Percentiles rank a stretch among this genome's conserved stretches.
Conservation (phyloP, 257 asterid genomes). For the Sherardia arvensis region DNA sequence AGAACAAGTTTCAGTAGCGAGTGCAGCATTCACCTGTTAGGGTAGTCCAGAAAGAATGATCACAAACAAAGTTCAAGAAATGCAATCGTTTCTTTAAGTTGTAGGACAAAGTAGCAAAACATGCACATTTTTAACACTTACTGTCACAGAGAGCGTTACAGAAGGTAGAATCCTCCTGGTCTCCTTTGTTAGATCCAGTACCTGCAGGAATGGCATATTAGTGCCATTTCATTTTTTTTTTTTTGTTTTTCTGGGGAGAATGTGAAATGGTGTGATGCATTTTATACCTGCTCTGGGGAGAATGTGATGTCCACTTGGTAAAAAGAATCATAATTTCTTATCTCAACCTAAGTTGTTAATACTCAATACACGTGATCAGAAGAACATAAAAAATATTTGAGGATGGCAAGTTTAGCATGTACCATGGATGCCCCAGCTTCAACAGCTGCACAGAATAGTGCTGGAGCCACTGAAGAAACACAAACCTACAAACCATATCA, state of each 20-base stretch:
- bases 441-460: conserved; percentile 70
- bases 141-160: conserved; percentile 63
- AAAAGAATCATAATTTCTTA: conserved; percentile 83
- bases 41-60: no score
- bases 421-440: conserved; percentile 96
- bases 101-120: no score
- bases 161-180: conserved; percentile 65
- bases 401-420: background rate
- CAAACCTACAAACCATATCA: conserved; percentile 44
- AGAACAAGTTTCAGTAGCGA: no score
- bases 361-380: background rate
- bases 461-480: conserved; percentile 82
- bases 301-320: conserved; percentile 65
- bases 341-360: conserved; percentile 50
- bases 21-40: no score
- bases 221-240: conserved; percentile 1
- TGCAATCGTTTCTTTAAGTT: no score
- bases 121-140: no score
- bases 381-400: background rate
- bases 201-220: conserved; percentile 27
- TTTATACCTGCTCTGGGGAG: conserved; percentile 86
- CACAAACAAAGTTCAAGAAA: no score
- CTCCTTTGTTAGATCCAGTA: conserved; percentile 57
- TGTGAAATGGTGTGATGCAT: no score
- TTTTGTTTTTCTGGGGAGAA: no score